Percentiles rank a stretch among this genome's conserved stretches.
These are phyloP conservation scores for Penicillium sp. DNA, from an alignment of 2,329 filamentous ascomycete species.

Conservation along the genomic window DNA sequence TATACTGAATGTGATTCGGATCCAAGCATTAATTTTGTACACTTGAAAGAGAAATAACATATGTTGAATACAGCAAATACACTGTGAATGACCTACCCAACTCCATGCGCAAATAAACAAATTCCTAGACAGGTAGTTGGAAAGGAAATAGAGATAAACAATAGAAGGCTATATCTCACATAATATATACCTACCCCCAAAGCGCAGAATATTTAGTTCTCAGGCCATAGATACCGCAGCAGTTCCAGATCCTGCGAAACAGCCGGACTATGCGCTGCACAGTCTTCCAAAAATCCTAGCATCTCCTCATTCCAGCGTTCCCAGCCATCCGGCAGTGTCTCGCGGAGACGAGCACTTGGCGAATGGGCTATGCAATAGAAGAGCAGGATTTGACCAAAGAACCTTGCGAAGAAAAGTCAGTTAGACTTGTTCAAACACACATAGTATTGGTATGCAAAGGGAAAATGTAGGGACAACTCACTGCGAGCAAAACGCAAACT, in stretches of 20 bases:
- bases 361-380: slow-evolving; percentile 44
- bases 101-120: slow-evolving; percentile 7
- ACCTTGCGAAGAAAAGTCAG: slow-evolving; percentile 23
- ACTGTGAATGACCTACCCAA: not conserved
- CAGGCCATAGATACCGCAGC: slow-evolving; percentile 30
- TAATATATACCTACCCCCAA: not conserved
- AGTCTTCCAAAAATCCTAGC: slow-evolving; percentile 41
- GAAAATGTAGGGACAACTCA: slow-evolving; percentile 14
- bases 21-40: not conserved
- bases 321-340: slow-evolving; percentile 39
- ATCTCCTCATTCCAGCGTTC: slow-evolving; percentile 44
- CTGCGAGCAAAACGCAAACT: slow-evolving; percentile 44
- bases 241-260: slow-evolving; percentile 42
- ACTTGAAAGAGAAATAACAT: not conserved
- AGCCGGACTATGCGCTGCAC: slow-evolving; percentile 39
- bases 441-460: not conserved
- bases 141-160: not conserved
- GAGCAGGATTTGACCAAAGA: slow-evolving; percentile 44
- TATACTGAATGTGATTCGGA: slow-evolving; percentile 1
- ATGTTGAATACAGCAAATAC: not conserved
- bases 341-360: slow-evolving; percentile 33
- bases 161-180: not conserved
- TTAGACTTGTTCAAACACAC: too few relatives aligned
- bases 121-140: not conserved
- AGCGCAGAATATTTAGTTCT: slow-evolving; percentile 2